Evolutionary conservation across 345 rosid species (phyloP).

Genomic region (Rhodamnia rubescens): DNA sequence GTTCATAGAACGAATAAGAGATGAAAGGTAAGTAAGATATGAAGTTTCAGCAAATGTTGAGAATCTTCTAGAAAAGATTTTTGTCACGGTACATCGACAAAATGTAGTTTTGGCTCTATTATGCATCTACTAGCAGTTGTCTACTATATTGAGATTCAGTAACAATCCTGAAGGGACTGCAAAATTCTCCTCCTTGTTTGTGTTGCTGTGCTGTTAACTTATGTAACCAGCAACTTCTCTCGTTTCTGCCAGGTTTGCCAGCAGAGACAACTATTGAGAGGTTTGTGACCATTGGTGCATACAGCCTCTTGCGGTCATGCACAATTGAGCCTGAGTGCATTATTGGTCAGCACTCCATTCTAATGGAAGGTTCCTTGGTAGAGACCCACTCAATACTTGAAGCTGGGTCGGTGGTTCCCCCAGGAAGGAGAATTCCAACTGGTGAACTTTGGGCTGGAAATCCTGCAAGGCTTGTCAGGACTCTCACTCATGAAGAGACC

Average conservation of each 20-base stretch:
- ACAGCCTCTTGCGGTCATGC: slow-evolving; percentile 78
- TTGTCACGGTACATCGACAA: background rate
- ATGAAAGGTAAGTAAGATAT: background rate
- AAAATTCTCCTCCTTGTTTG: background rate
- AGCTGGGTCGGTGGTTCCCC: slow-evolving; percentile 94
- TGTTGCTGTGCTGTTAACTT: background rate
- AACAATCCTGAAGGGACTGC: background rate
- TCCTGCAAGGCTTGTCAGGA: slow-evolving; percentile 82
- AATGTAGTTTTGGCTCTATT: background rate
- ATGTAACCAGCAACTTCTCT: background rate
- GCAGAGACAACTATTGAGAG: slow-evolving; percentile 83
- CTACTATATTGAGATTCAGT: background rate
- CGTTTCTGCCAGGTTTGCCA: slow-evolving; percentile 58
- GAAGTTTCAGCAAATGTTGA: background rate
- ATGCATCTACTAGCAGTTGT: background rate
- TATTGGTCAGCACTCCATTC: slow-evolving; percentile 91
- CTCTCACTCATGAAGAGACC: slow-evolving; percentile 82
- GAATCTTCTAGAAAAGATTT: background rate
- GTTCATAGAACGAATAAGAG: background rate
- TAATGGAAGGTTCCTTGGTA: slow-evolving; percentile 95
- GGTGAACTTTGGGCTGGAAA: slow-evolving; percentile 99
- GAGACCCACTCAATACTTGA: slow-evolving; percentile 88
- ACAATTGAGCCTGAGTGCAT: slow-evolving; percentile 98
- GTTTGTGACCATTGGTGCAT: slow-evolving; percentile 85
- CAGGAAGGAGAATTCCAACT: slow-evolving; percentile 90